Evolutionary conservation across 805 yeast genomes (phyloP).

Genomic region (Barnettozyma sucrosica): DNA sequence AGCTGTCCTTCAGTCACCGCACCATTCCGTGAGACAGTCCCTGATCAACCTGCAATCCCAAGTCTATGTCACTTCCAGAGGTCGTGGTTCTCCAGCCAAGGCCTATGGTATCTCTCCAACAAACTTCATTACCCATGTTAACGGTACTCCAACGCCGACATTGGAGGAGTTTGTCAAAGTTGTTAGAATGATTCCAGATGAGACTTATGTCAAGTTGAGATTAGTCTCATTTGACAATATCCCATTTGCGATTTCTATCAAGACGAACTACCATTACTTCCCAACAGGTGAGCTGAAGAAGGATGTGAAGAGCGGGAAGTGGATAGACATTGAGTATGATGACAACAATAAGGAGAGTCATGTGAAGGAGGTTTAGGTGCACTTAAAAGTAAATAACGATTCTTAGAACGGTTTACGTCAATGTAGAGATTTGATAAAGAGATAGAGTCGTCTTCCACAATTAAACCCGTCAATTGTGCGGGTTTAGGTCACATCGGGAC

Average conservation of each 20-base stretch:
- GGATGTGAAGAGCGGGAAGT: constrained; percentile 39
- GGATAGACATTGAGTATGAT: constrained; percentile 50
- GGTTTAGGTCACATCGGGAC: no score
- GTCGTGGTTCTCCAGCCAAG: constrained; percentile 80
- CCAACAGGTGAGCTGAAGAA: constrained; percentile 61
- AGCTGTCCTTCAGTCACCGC: constrained; percentile 79
- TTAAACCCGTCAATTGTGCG: no score
- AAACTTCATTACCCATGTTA: constrained; percentile 84
- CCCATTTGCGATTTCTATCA: constrained; percentile 79
- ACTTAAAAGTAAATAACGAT: background rate
- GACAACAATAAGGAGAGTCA: constrained; percentile 27
- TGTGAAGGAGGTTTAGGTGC: constrained; percentile 15
- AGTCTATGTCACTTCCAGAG: constrained; percentile 73
- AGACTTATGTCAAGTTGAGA: constrained; percentile 74
- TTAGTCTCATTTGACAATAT: constrained; percentile 80
- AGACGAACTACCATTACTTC: constrained; percentile 86
- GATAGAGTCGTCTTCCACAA: no score
- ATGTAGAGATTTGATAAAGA: no score
- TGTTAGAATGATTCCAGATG: constrained; percentile 68
- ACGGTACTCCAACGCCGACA: constrained; percentile 67
- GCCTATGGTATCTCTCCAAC: constrained; percentile 76
- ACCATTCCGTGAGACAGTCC: constrained; percentile 84
- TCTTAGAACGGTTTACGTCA: background rate
- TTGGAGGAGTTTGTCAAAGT: constrained; percentile 60
- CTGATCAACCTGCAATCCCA: constrained; percentile 71